Percentiles rank a stretch among this genome's conserved stretches.
Evolutionary conservation across 1,284 basidiomycete species (phyloP).

Genomic region (Ganoderma meredithae): DNA sequence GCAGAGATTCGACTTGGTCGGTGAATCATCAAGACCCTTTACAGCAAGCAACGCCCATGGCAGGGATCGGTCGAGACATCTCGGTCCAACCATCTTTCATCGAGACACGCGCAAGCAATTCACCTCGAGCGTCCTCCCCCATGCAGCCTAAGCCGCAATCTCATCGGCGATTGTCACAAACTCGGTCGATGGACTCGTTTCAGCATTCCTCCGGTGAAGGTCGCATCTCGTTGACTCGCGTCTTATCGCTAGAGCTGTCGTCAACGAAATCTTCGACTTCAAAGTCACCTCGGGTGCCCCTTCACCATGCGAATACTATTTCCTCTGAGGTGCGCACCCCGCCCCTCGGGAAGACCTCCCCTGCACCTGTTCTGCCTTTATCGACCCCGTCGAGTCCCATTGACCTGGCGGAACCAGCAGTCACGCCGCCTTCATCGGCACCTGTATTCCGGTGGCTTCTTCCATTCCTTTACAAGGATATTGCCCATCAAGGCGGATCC

Average conservation of each 20-base stretch:
- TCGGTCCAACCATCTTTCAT: neutral
- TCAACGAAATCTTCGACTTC: conserved; percentile 13
- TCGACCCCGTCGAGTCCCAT: conserved; percentile 12
- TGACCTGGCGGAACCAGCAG: conserved; percentile 21
- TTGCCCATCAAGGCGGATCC: conserved; percentile 20
- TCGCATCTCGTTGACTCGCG: conserved; percentile 17
- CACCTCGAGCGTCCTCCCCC: conserved; percentile 16
- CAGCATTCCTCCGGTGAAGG: conserved; percentile 16
- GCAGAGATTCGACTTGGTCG: conserved; percentile 48
- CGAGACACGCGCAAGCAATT: conserved; percentile 14
- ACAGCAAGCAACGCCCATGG: conserved; percentile 8
- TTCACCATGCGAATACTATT: conserved; percentile 30
- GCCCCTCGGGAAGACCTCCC: conserved; percentile 15
- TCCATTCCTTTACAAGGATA: conserved; percentile 53
- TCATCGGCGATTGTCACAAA: conserved; percentile 16
- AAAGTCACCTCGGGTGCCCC: conserved; percentile 16
- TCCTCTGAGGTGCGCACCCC: conserved; percentile 22
- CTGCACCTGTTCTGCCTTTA: conserved; percentile 7
- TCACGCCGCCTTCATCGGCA: conserved; percentile 42
- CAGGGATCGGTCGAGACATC: neutral
- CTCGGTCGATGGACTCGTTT: conserved; percentile 28
- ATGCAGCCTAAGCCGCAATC: conserved; percentile 7
- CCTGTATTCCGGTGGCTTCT: conserved; percentile 62
- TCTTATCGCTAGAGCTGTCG: conserved; percentile 22
- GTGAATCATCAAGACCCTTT: conserved; percentile 27